Base-by-base conservation (phyloP, 345 rosid genomes). In the Brassica nigra region DNA sequence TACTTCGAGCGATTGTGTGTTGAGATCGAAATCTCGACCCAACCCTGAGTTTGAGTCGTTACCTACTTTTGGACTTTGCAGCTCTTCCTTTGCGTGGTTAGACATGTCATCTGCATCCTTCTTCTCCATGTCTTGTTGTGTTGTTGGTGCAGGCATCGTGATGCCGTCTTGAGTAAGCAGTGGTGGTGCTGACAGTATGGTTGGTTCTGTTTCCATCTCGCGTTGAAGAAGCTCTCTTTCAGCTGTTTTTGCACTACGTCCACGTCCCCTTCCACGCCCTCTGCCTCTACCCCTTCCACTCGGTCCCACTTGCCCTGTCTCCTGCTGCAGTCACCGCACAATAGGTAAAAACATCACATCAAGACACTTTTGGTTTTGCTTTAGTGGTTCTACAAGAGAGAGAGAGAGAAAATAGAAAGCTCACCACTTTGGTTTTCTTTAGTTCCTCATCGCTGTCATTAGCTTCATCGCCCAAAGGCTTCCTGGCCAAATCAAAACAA, bases 191-290 rank as follows among this genome's bases (percentile, higher is more conserved):
- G 80, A 65, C 8, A 83, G 34, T 39, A 76, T 28, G 16, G 90
- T 70, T 73, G 81, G 73, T 2, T 91, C 97, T 20, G 82, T 71
- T 71, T 93, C 97, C 76, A 81, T 79, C 20, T 90, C 95, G 0
- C 83, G 91, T 81, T 87, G 90, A 44, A 82, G 52, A 66, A 87
- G 71, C 77, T 95, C 97, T 83, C 80, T 88, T 68, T 95, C 99
- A 0, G 54, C 66, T 76, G 84, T 82, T 76, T 89, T 83, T 70
- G 88, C 84, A 82, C 90, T 87, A 66, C 98, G 84, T 33, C 98
- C 97, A 9, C 97, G 97, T 61, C 99, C 99, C 68, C 98, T 86
- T 76, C 98, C 98, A 62, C 99, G 89, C 49, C 99, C 97, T 36
- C 97, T 87, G 62, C 99, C 99, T 80, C 97, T 88, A 44, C 97